Percentiles rank a stretch among this genome's conserved stretches.
Conservation (phyloP, 371 early-diverging fungal genomes). For the Mortierella sp. region DNA sequence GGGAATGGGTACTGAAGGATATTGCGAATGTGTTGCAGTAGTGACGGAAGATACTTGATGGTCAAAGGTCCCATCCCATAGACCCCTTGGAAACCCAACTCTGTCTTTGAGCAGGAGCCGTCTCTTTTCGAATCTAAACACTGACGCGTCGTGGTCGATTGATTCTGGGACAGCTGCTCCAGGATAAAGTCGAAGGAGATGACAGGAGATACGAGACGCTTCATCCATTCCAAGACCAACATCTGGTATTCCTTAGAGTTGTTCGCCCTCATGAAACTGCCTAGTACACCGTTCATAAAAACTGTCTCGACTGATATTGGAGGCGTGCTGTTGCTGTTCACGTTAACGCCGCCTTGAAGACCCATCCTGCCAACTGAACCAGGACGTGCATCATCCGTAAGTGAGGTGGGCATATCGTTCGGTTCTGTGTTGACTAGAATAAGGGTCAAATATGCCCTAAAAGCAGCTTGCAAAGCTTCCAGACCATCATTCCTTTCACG, state of each 20-base stretch:
- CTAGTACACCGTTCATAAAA: slow-evolving; percentile 34
- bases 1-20: slow-evolving; percentile 31
- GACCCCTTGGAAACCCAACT: slow-evolving; percentile 14
- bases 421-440: slow-evolving; percentile 42
- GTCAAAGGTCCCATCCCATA: slow-evolving; percentile 38
- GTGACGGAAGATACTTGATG: slow-evolving; percentile 39
- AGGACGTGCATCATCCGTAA: background rate
- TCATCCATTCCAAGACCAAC: slow-evolving; percentile 30
- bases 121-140: background rate
- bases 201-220: slow-evolving; percentile 19
- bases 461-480: slow-evolving; percentile 24
- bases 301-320: slow-evolving; percentile 32
- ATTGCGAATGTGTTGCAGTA: slow-evolving; percentile 19
- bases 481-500: slow-evolving; percentile 6
- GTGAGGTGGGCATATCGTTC: slow-evolving; percentile 8
- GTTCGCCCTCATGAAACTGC: slow-evolving; percentile 23
- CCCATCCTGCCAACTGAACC: background rate
- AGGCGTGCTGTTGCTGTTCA: background rate
- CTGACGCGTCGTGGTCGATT: background rate
- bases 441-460: slow-evolving; percentile 42
- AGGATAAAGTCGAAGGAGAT: slow-evolving; percentile 18
- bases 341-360: background rate
- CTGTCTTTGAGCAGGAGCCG: background rate
- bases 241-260: slow-evolving; percentile 31
- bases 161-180: slow-evolving; percentile 8